phyloP scores from a whole-genome alignment of 257 asterid genomes.

The Scutellaria baicalensis region DNA sequence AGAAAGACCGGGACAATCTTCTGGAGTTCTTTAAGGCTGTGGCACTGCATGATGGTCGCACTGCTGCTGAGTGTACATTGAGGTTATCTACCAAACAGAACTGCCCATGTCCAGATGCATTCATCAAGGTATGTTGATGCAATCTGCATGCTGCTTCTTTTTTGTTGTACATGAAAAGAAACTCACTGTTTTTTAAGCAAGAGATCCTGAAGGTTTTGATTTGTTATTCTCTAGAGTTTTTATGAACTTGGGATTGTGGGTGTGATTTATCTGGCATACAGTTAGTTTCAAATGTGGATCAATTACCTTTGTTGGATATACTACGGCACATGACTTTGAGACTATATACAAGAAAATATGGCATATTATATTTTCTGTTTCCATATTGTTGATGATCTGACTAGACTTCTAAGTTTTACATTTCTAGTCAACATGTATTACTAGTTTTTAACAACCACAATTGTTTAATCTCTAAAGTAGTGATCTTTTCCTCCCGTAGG shows the following conservation, averaged over 20 bases:
- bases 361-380: neutral
- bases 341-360: no score
- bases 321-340: neutral
- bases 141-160: slow-evolving; percentile 4
- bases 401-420: neutral
- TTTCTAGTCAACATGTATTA: neutral
- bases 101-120: slow-evolving; percentile 73
- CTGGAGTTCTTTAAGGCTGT: slow-evolving; percentile 87
- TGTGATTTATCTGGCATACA: neutral
- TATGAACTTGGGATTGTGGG: neutral
- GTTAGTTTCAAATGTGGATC: neutral
- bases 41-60: slow-evolving; percentile 77
- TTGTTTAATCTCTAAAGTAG: neutral
- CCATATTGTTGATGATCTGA: neutral
- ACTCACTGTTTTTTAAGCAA: neutral
- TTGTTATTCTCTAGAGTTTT: neutral
- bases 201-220: neutral
- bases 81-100: slow-evolving; percentile 67
- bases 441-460: neutral
- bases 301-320: neutral
- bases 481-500: neutral
- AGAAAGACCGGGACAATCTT: slow-evolving; percentile 56
- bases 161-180: neutral
- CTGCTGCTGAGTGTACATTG: slow-evolving; percentile 83
- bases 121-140: slow-evolving; percentile 51